A percentile compares a stretch with the other conserved stretches of the same genome.
These are phyloP conservation scores for Wakefieldia striispora DNA, from an alignment of 768 basidiomycete species.

Conservation along the genomic window DNA sequence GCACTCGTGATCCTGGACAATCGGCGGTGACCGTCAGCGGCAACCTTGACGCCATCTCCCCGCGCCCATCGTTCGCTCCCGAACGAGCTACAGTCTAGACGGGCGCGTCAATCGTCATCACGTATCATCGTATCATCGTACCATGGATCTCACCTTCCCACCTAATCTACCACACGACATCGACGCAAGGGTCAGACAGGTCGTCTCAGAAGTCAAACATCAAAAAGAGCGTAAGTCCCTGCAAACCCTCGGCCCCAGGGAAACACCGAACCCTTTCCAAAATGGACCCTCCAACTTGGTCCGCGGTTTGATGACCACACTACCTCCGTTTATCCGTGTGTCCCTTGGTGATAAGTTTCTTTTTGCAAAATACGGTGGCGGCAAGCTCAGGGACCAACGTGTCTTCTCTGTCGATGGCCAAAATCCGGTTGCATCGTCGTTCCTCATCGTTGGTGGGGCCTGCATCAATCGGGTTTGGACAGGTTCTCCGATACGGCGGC, in stretches of 20 bases:
- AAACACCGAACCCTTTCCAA: background rate
- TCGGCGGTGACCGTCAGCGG: too few relatives aligned
- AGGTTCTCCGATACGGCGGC: constrained; percentile 6
- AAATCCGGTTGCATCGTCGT: too few relatives aligned
- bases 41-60: too few relatives aligned
- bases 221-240: background rate
- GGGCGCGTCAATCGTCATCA: background rate
- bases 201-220: background rate
- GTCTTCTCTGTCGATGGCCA: too few relatives aligned
- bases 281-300: constrained; percentile 2
- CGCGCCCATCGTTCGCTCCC: too few relatives aligned
- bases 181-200: background rate
- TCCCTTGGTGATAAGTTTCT: too few relatives aligned
- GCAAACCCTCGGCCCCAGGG: constrained; percentile 30
- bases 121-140: background rate
- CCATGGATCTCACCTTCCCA: constrained; percentile 5
- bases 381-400: too few relatives aligned
- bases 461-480: constrained; percentile 2
- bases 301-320: constrained; percentile 24
- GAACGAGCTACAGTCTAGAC: too few relatives aligned
- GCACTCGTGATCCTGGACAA: too few relatives aligned
- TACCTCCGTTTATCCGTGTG: constrained; percentile 18
- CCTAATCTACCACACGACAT: background rate
- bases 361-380: too few relatives aligned
- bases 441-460: constrained; percentile 12